Evolutionary conservation across 192 early-diverging fungal genomes (phyloP), one percentile per base, ranked within the genome.

Genomic region (Phycomyces nitens): DNA sequence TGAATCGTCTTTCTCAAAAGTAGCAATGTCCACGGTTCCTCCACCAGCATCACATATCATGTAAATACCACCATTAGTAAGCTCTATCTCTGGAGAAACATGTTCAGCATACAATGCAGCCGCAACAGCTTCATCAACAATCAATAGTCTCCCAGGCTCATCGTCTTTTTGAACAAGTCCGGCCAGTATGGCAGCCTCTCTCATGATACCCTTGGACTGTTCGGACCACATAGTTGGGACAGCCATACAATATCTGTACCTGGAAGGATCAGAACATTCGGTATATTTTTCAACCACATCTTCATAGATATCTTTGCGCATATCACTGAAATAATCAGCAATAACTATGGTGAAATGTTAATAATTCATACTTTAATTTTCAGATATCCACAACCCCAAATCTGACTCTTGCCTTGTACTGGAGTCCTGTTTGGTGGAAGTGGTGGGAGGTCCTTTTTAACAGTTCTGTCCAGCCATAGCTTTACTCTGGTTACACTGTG

Each of bases 11-110:
- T 65, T 71, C 44, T 71, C 69, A 29, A 71, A 71, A 14, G 65
- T 62, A 51, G 65, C 80, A 49, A 80, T 65, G 72, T 82, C 80
- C 1, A 82, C 80, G 2, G 80, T 22, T 26, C 58, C 67, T 73
- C 78, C 79, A n/a, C 80, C 80, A 10, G 80, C 80, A 47, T 82
- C 77, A 53, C 77, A 82, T 38, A 82, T 77, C 75, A 82, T 79
- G 53, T 77, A 82, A 34, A 71, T 71, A 27, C 79, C 77, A 11
- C 75, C 75, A 59, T 79, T 65, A 41, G 64, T 65, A 51, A 82
- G 59, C 29, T 74, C 71, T 43, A 82, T 77, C n/a, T 75, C 65
- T 16, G 79, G 75, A 49, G 75, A 79, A 10, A 74, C 75, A 21
- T 75, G 73, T 40, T 78, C 77, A 60, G 77, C 79, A 50, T 82